A percentile compares a stretch with the other conserved stretches of the same genome.
Conservation (phyloP, 2,329 filamentous ascomycete species). For the Fusarium sp. region DNA sequence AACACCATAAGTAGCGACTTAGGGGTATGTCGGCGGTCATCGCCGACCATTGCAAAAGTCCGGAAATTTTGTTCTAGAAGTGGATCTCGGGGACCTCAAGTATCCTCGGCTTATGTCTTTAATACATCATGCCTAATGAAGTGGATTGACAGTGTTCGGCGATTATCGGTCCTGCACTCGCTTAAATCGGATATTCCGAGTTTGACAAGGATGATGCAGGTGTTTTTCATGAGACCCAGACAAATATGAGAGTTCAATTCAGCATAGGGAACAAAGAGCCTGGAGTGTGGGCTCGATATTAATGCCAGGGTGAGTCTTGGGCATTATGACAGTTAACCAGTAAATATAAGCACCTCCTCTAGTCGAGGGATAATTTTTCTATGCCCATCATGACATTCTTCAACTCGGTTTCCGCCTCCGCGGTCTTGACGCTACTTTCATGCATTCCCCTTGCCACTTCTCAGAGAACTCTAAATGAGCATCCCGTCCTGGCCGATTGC, state of each 20-base stretch:
- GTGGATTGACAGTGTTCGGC: background rate
- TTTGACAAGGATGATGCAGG: background rate
- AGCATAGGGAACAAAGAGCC: background rate
- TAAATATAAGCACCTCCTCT: background rate
- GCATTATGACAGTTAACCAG: background rate
- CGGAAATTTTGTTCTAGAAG: background rate
- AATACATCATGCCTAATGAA: background rate
- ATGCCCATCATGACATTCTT: background rate
- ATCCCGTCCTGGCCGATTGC: background rate
- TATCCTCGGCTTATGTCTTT: background rate
- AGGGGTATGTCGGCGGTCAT: background rate
- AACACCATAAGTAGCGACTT: background rate
- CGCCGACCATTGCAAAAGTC: background rate
- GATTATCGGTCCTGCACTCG: background rate
- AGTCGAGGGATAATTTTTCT: background rate
- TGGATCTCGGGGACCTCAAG: background rate
- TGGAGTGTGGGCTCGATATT: background rate
- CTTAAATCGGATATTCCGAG: background rate
- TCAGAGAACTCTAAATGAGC: background rate
- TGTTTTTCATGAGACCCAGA: background rate
- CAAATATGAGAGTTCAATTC: background rate
- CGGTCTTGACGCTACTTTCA: background rate
- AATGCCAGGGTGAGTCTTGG: background rate
- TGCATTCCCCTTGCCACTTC: background rate
- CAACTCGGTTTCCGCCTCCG: background rate